Conservation (phyloP, 2,329 filamentous ascomycete species). For the Ophiocordyceps camponoti-leonardi region DNA sequence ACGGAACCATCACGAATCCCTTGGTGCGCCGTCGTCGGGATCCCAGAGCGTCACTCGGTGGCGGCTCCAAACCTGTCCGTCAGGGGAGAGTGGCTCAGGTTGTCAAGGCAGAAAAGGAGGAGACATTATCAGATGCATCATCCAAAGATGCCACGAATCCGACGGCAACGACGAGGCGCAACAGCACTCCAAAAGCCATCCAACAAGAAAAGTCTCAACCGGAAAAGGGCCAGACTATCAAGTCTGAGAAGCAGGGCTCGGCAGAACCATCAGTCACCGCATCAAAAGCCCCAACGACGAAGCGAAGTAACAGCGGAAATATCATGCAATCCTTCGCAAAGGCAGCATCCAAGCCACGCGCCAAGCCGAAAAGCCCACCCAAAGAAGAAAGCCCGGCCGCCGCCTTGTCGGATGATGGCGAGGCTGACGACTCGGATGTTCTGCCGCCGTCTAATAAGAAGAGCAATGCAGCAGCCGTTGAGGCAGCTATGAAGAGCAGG, state of each 20-base stretch:
- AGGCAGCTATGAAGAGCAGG: slow-evolving; percentile 11
- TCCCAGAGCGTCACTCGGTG: slow-evolving; percentile 16
- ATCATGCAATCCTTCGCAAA: slow-evolving; percentile 73
- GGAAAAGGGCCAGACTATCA: neutral
- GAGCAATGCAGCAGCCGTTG: slow-evolving; percentile 6
- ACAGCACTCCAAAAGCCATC: neutral
- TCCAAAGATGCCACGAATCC: slow-evolving; percentile 8
- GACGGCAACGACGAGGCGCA: neutral
- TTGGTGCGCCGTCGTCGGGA: slow-evolving; percentile 39
- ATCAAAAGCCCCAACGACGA: slow-evolving; percentile 22
- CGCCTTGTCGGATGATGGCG: slow-evolving; percentile 21
- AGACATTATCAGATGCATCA: slow-evolving; percentile 3
- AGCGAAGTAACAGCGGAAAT: slow-evolving; percentile 40
- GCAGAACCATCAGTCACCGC: slow-evolving; percentile 6
- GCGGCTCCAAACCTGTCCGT: slow-evolving; percentile 11
- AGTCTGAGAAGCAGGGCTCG: neutral
- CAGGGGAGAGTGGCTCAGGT: slow-evolving; percentile 11
- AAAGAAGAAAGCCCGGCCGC: slow-evolving; percentile 10
- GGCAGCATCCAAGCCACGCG: slow-evolving; percentile 19
- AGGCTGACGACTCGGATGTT: slow-evolving; percentile 20
- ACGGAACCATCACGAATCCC: slow-evolving; percentile 61
- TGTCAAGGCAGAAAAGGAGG: slow-evolving; percentile 15
- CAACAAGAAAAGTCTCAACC: neutral
- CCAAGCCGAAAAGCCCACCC: slow-evolving; percentile 28
- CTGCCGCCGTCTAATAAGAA: slow-evolving; percentile 8